Evolutionary conservation across 805 yeast genomes (phyloP).

Genomic region (Metschnikowia koreensis): DNA sequence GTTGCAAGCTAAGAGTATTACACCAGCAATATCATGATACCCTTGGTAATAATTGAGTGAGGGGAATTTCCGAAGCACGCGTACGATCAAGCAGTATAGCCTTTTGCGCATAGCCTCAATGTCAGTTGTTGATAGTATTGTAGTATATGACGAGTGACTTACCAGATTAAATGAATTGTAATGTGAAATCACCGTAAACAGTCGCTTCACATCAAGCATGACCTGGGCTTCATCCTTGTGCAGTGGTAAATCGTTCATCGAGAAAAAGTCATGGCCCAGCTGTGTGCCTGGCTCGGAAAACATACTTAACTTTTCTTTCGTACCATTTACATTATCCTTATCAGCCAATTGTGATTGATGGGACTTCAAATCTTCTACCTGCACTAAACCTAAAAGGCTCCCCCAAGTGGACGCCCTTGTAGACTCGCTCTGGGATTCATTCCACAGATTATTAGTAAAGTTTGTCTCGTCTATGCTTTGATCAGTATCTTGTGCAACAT

Average conservation of each 20-base stretch:
- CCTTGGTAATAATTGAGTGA: constrained; percentile 84
- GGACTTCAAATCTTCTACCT: neutral
- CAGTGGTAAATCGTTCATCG: constrained; percentile 30
- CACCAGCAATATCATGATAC: constrained; percentile 79
- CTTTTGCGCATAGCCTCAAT: constrained; percentile 36
- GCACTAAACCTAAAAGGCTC: neutral
- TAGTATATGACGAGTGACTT: constrained; percentile 28
- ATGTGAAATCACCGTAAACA: constrained; percentile 49
- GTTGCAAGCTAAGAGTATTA: constrained; percentile 55
- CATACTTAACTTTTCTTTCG: neutral
- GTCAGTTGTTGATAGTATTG: constrained; percentile 32
- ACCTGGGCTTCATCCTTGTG: constrained; percentile 83
- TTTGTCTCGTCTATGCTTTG: neutral
- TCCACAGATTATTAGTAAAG: too few relatives aligned
- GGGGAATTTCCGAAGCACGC: constrained; percentile 61
- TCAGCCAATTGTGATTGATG: neutral
- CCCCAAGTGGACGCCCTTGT: neutral
- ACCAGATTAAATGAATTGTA: constrained; percentile 22
- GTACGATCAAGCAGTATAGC: constrained; percentile 45
- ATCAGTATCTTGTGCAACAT: neutral
- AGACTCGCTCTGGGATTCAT: neutral
- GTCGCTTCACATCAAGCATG: constrained; percentile 69
- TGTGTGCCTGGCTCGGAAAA: neutral
- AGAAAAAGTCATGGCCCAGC: constrained; percentile 3
- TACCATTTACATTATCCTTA: neutral